Evolutionary conservation across 306 rosid species (phyloP).

Genomic region (Sophora flavescens): DNA sequence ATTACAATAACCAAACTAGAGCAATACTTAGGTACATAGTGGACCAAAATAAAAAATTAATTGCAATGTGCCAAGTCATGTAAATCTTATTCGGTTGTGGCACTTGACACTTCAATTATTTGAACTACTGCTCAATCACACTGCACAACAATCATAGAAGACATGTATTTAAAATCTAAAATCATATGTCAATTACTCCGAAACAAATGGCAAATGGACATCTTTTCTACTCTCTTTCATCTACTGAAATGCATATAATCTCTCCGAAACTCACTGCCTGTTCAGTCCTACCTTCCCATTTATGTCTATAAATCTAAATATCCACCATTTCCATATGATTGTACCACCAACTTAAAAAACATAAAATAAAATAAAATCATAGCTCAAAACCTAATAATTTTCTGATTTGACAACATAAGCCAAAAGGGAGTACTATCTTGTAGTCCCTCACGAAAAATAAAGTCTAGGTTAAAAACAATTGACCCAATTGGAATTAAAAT

Average conservation of each 20-base stretch:
- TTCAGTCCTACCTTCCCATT: no score
- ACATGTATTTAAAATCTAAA: background rate
- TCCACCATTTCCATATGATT: no score
- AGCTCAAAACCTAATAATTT: background rate
- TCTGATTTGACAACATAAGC: background rate
- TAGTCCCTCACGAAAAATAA: no score
- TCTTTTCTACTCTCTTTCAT: background rate
- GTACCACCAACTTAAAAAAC: no score
- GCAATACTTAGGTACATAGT: background rate
- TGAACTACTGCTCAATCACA: slow-evolving; percentile 6
- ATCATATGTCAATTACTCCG: background rate
- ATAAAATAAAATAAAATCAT: no score
- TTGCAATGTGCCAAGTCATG: background rate
- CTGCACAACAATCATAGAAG: background rate
- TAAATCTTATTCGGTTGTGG: background rate
- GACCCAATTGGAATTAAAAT: background rate
- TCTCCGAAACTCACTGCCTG: no score
- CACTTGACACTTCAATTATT: background rate
- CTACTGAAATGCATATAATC: no score
- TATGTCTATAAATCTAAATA: no score
- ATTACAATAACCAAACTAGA: background rate
- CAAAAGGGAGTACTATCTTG: background rate
- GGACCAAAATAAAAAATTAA: background rate
- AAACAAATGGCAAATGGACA: background rate
- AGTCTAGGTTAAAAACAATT: background rate